Conservation (phyloP, 192 early-diverging fungal species). For the Entomortierella beljakovae region DNA sequence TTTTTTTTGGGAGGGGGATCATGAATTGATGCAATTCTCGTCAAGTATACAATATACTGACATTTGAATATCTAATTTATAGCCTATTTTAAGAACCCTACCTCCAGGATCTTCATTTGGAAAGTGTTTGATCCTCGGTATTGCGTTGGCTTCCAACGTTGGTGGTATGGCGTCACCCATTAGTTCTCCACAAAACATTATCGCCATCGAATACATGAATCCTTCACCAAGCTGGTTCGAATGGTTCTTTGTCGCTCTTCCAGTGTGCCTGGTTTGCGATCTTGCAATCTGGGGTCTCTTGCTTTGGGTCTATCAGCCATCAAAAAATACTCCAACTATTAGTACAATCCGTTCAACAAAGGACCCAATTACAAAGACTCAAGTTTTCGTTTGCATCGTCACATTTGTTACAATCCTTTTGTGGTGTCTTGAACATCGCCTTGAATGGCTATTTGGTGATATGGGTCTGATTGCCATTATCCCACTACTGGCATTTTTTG, state of each 20-base stretch:
- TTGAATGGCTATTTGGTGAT: conserved; percentile 86
- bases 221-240: conserved; percentile 90
- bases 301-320: conserved; percentile 83
- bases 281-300: conserved; percentile 86
- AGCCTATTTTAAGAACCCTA: conserved; percentile 93
- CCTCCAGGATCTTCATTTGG: conserved; percentile 84
- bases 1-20: background rate
- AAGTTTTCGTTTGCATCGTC: conserved; percentile 83
- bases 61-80: background rate
- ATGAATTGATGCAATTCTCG: too few relatives aligned
- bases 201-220: conserved; percentile 93
- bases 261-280: conserved; percentile 84
- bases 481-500: conserved; percentile 92
- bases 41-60: background rate
- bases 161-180: conserved; percentile 99
- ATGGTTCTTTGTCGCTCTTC: conserved; percentile 91
- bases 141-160: conserved; percentile 95
- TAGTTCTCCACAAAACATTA: conserved; percentile 97
- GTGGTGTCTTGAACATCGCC: conserved; percentile 87
- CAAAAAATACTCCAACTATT: conserved; percentile 68
- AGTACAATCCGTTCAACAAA: conserved; percentile 68
- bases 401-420: conserved; percentile 83
- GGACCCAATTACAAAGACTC: conserved; percentile 67
- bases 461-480: conserved; percentile 97
- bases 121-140: conserved; percentile 93